Evolutionary conservation across 225 moss, liverwort and hornwort genomes (phyloP).

Genomic region (Physcomitrellopsis africana): DNA sequence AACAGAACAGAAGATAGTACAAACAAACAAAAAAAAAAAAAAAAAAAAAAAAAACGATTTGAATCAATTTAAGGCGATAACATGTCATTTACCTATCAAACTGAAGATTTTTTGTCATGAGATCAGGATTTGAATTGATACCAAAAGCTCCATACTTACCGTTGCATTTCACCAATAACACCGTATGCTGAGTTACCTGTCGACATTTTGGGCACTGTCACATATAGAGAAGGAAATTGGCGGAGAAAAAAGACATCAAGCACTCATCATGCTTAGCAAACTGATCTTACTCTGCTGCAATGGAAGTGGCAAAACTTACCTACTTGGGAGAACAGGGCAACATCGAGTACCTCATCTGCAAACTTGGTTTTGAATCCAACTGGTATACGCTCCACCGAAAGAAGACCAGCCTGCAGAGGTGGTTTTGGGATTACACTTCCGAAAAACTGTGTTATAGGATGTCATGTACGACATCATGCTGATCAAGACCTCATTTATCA

Average conservation of each 20-base stretch:
- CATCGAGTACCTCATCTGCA: conserved; percentile 51
- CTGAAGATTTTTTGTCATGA: conserved; percentile 78
- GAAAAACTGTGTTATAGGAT: too few species aligned
- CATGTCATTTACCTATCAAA: conserved; percentile 59
- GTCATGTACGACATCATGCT: too few species aligned
- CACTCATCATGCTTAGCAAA: conserved; percentile 4
- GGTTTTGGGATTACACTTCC: neutral
- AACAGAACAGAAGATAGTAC: too few species aligned
- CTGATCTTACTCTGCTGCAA: neutral
- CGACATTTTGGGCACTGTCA: neutral
- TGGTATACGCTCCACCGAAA: conserved; percentile 68
- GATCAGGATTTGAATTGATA: conserved; percentile 65
- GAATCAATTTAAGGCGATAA: neutral
- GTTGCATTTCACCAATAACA: conserved; percentile 65
- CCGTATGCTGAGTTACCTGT: conserved; percentile 79
- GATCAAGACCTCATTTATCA: neutral
- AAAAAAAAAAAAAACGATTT: neutral
- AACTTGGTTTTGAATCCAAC: conserved; percentile 73
- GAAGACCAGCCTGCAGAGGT: conserved; percentile 60
- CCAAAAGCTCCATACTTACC: conserved; percentile 87
- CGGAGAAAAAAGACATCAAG: neutral
- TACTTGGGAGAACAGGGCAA: neutral
- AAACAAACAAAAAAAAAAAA: neutral
- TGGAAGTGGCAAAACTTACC: neutral
- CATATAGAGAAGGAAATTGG: neutral